A percentile compares a stretch with the other conserved stretches of the same genome.
Conservation (phyloP, 148 eudicot species). For the Spergularia marina region DNA sequence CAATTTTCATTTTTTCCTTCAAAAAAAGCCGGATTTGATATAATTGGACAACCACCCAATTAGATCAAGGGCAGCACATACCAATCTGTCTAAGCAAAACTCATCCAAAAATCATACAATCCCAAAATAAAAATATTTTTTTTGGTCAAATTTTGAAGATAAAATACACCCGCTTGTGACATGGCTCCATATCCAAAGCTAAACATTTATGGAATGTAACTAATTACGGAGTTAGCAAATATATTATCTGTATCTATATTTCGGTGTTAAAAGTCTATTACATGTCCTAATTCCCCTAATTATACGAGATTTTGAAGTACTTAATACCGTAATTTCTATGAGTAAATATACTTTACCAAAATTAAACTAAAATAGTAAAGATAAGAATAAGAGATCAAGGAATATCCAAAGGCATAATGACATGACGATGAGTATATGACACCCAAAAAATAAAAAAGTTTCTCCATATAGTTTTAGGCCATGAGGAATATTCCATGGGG, state of each 20-base stretch:
- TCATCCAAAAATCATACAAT: background rate
- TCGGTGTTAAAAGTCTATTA: no score
- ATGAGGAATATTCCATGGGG: constrained; percentile 6
- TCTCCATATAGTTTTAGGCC: background rate
- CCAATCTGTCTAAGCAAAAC: constrained; percentile 13
- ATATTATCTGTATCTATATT: no score
- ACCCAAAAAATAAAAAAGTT: background rate
- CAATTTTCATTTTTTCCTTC: no score
- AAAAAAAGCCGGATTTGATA: background rate
- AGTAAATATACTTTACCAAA: background rate
- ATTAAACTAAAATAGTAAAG: background rate
- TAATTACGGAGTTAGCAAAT: no score
- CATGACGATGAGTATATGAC: background rate
- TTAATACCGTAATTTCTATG: no score
- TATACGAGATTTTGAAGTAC: no score
- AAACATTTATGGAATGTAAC: background rate
- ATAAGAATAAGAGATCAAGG: background rate
- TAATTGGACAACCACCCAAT: constrained; percentile 4
- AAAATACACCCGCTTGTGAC: background rate
- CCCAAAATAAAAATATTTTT: no score
- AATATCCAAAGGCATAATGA: constrained; percentile 27
- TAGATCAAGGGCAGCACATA: constrained; percentile 12
- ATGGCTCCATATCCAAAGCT: background rate
- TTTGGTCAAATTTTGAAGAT: background rate
- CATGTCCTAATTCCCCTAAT: no score